Base-by-base conservation (phyloP, 1,284 basidiomycete species). In the Puccinia hordei region DNA sequence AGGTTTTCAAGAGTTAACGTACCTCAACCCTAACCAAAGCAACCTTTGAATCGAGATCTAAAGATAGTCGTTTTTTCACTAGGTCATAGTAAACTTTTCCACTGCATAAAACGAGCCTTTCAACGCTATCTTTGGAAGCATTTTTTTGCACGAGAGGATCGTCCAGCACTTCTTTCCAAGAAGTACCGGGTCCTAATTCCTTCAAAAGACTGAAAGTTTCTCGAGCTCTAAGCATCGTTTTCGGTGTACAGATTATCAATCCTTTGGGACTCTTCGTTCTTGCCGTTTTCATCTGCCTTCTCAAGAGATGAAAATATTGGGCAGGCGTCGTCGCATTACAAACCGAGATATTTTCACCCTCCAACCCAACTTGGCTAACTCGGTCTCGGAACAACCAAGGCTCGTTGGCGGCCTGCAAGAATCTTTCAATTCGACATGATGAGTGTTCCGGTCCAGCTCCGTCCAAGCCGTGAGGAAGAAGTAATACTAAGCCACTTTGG, bases 391-490 rank as follows among this genome's bases (percentile, higher is more conserved):
- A 55, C 19, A 33, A 17, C 61, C 61, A 41, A 8, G 63, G 75
- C 35, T 68, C 75, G 24, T 59, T 69, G 2, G 46, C 49, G 78
- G 91, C 92, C 44, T 93, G 93, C 38, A 94, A 87, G 90, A 94
- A 92, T 51, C 93, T 88, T 85, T 96, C 94, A 53, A 95, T 88
- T 41, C 93, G 90, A 72, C 90, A 92, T 1, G 92, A 93, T 0
- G 92, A 94, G 30, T 96, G 94, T 85, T 96, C 94, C 0, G 94
- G 94, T 2, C 94, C 94, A 19, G 93, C 93, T 35, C 94, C 93
- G 83, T 95, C 93, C 77, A 46, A 63, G 5, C 63, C 75, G 55
- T 78, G 75, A 27, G 75, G 75, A 19, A 78, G 44, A 17, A 55
- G 68, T 30, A 78, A 49, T 15, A 69, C 65, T 17, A 78, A 41